phyloP scores from a whole-genome alignment of 164 flowering plant genomes.

The Stephania japonica region DNA sequence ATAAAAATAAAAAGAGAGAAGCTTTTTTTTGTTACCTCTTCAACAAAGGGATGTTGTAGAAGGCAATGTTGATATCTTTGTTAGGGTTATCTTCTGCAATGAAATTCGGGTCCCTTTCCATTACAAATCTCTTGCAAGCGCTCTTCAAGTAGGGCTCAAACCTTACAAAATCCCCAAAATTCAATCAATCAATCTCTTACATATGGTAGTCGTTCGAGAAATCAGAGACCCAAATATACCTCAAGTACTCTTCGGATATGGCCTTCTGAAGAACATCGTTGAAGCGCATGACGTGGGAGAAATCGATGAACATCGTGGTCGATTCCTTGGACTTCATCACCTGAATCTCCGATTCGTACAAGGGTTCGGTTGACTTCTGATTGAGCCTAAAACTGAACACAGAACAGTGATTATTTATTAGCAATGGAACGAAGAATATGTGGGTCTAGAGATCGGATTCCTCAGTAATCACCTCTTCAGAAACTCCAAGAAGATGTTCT shows the following conservation, averaged over 20 bases:
- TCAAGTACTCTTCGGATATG: constrained; percentile 73
- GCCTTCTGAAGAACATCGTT: constrained; percentile 73
- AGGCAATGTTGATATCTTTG: constrained; percentile 84
- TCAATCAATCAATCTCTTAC: too few relatives aligned
- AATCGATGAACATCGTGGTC: constrained; percentile 86
- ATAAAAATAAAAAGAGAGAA: not conserved
- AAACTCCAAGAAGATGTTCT: constrained; percentile 80
- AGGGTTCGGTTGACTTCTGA: constrained; percentile 31
- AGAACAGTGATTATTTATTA: not conserved
- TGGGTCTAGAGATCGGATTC: not conserved
- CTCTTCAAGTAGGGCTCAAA: constrained; percentile 82
- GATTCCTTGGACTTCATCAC: constrained; percentile 66
- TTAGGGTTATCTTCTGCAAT: constrained; percentile 77
- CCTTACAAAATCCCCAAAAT: constrained; percentile 21
- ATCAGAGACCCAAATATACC: constrained; percentile 23
- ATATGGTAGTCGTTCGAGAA: not conserved
- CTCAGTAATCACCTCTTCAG: constrained; percentile 64
- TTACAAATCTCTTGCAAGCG: constrained; percentile 89
- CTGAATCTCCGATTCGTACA: constrained; percentile 68
- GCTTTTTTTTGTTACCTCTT: constrained; percentile 38
- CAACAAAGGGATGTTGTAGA: constrained; percentile 70
- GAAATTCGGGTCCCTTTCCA: constrained; percentile 68
- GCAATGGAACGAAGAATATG: not conserved
- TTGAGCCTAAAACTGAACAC: constrained; percentile 42
- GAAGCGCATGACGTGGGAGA: constrained; percentile 84